These are phyloP conservation scores for Batkoa obscura DNA, from an alignment of 371 early-diverging fungal species.

Conservation along the genomic window DNA sequence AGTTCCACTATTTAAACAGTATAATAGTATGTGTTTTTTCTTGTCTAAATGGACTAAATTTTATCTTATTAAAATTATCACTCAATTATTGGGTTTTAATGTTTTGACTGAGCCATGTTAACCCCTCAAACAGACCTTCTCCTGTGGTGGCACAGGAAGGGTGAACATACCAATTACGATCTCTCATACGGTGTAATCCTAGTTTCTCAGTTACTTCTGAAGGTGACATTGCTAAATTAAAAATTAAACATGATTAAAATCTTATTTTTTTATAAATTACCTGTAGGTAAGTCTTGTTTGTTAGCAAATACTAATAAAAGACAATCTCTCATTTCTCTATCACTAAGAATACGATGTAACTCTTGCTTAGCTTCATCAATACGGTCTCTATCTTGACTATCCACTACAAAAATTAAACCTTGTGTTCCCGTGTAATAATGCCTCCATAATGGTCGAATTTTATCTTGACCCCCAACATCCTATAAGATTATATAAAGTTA, in stretches of 20 bases:
- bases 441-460: constrained; percentile 75
- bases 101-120: constrained; percentile 77
- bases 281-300: constrained; percentile 67
- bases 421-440: constrained; percentile 78
- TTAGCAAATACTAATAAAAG: constrained; percentile 68
- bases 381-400: constrained; percentile 64
- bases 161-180: constrained; percentile 68
- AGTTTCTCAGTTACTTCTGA: constrained; percentile 63
- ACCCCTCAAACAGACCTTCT: constrained; percentile 71
- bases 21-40: too few species aligned
- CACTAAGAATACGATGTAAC: constrained; percentile 56
- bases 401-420: constrained; percentile 72
- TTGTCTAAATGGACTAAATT: neutral
- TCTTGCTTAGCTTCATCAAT: constrained; percentile 70
- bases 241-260: neutral
- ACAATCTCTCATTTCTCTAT: constrained; percentile 68
- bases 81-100: constrained; percentile 35
- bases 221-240: constrained; percentile 39
- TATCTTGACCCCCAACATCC: constrained; percentile 85
- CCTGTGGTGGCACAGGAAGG: constrained; percentile 73
- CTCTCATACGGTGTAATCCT: constrained; percentile 50
- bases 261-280: constrained; percentile 11
- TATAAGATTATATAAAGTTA: constrained; percentile 9
- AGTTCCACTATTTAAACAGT: too few species aligned
- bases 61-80: neutral